Percentiles rank a stretch among this genome's conserved stretches.
Evolutionary conservation across 1,284 basidiomycete genomes (phyloP).

Genomic region (Cryptococcus sp.): DNA sequence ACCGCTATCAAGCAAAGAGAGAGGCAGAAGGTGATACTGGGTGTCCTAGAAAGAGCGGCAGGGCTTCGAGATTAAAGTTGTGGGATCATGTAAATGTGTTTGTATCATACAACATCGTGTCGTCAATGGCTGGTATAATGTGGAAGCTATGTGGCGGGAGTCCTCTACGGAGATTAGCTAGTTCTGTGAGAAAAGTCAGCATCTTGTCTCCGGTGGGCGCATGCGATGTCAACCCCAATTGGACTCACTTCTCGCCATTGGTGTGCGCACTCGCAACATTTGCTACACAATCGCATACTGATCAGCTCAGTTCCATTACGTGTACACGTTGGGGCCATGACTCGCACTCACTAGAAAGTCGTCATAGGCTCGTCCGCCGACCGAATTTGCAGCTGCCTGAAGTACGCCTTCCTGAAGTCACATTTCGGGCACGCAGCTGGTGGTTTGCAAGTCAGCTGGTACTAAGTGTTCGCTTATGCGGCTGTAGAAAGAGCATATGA

Average conservation of each 20-base stretch:
- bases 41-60: conserved; percentile 29
- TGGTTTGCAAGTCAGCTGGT: not conserved
- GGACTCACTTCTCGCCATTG: conserved; percentile 50
- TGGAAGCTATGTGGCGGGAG: not conserved
- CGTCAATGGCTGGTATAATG: conserved; percentile 2
- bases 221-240: not conserved
- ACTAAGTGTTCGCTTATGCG: not conserved
- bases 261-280: conserved; percentile 46
- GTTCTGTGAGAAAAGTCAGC: not conserved
- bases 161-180: not conserved
- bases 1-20: conserved; percentile 16
- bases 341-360: conserved; percentile 75
- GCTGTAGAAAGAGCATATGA: not conserved
- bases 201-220: not conserved
- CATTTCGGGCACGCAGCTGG: conserved; percentile 85
- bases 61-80: conserved; percentile 28
- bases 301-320: not conserved
- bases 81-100: not conserved
- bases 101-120: not conserved
- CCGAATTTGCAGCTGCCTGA: conserved; percentile 92
- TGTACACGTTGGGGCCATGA: too few species aligned
- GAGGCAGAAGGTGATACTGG: conserved; percentile 38
- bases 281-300: conserved; percentile 25
- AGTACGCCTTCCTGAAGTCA: conserved; percentile 84
- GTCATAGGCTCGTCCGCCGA: conserved; percentile 98